Percentiles rank a stretch among this genome's conserved stretches.
These are phyloP conservation scores for Furcasterigmium sp. DNA, from an alignment of 2,329 filamentous ascomycete genomes.

Conservation along the genomic window DNA sequence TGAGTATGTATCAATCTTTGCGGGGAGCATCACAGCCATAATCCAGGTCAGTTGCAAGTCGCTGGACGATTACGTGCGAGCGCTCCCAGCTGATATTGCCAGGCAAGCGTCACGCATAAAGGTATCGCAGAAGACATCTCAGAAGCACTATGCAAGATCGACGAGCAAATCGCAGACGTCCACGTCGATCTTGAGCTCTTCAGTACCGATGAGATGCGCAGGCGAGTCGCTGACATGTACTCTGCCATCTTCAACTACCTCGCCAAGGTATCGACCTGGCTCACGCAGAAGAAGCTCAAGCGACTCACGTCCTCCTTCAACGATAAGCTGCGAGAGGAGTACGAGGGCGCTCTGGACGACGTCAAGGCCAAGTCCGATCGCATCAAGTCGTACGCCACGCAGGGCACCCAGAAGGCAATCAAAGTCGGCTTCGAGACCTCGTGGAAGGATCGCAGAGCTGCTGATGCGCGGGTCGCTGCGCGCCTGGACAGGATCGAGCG, in stretches of 20 bases:
- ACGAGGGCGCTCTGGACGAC: neutral
- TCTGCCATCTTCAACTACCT: neutral
- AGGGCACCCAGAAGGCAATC: neutral
- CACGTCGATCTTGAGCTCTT: neutral
- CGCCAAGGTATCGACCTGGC: neutral
- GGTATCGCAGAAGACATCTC: neutral
- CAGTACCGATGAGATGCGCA: neutral
- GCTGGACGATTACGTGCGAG: neutral
- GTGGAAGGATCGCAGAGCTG: neutral
- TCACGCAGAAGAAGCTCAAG: neutral
- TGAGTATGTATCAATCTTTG: neutral
- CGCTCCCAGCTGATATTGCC: neutral
- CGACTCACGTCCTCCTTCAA: neutral
- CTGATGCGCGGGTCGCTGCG: neutral
- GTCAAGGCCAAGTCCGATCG: neutral
- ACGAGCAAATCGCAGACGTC: neutral
- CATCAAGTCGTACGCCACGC: neutral
- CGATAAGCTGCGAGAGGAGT: neutral
- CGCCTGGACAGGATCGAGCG: neutral
- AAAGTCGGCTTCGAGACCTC: neutral
- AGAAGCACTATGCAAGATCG: neutral
- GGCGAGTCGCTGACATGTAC: neutral
- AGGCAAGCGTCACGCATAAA: neutral
- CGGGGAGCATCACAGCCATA: neutral
- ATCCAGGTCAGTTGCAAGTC: neutral